Conservation (phyloP, 2,329 filamentous ascomycete species). For the Nectriaceae sp. region DNA sequence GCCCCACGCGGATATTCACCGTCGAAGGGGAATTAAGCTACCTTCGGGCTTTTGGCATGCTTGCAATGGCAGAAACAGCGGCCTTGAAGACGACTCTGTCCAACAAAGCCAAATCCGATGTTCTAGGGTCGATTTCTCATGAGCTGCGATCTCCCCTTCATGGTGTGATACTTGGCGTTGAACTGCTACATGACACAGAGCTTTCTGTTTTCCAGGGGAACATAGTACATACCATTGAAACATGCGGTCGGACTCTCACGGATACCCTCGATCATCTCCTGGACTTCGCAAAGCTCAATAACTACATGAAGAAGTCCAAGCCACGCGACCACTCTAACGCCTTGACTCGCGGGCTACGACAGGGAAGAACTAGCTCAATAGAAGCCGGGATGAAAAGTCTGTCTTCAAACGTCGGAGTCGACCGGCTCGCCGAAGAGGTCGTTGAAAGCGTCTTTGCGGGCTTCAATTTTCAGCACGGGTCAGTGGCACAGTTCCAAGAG, state of each 20-base stretch:
- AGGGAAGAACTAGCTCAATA: slow-evolving; percentile 26
- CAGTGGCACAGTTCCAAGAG: slow-evolving; percentile 23
- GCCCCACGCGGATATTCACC: slow-evolving; percentile 45
- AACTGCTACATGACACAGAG: slow-evolving; percentile 54
- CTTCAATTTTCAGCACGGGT: slow-evolving; percentile 38
- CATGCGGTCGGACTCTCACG: slow-evolving; percentile 51
- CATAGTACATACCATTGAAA: slow-evolving; percentile 50
- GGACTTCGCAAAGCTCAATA: slow-evolving; percentile 58
- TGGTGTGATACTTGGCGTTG: slow-evolving; percentile 56
- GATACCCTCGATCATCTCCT: slow-evolving; percentile 57
- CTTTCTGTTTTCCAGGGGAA: slow-evolving; percentile 49
- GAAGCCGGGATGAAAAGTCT: slow-evolving; percentile 41
- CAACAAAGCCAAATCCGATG: slow-evolving; percentile 55
- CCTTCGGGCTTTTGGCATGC: slow-evolving; percentile 52
- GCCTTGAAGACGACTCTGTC: slow-evolving; percentile 40
- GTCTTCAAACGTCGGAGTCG: slow-evolving; percentile 34
- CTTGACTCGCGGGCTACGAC: neutral
- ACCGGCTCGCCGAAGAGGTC: slow-evolving; percentile 47
- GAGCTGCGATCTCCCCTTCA: slow-evolving; percentile 63
- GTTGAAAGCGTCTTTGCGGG: slow-evolving; percentile 50
- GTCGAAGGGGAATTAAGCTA: slow-evolving; percentile 51
- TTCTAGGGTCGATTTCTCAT: slow-evolving; percentile 62
- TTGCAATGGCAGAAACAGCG: slow-evolving; percentile 58
- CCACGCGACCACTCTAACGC: neutral
- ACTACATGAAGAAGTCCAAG: slow-evolving; percentile 19